A percentile compares a stretch with the other conserved stretches of the same genome.
phyloP scores from a whole-genome alignment of 331 rosid species.

The Phaseolus coccineus region DNA sequence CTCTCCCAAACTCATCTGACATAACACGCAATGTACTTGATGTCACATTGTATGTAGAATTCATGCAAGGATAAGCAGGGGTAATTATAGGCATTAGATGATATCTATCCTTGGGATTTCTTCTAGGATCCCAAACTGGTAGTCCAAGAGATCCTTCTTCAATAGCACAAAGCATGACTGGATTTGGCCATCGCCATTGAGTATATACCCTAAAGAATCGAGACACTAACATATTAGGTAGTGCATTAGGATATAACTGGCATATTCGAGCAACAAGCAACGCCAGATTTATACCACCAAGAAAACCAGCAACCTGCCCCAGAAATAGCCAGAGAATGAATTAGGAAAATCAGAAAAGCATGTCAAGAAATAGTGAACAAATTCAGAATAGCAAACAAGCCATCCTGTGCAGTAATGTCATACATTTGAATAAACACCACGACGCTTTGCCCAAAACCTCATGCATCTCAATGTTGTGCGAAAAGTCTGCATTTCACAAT shows the following conservation, averaged over 20 bases:
- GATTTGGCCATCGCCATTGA: slow-evolving; percentile 99
- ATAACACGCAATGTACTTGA: slow-evolving; percentile 88
- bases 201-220: slow-evolving; percentile 95
- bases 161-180: slow-evolving; percentile 89
- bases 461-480: slow-evolving; percentile 95
- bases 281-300: slow-evolving; percentile 98
- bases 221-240: slow-evolving; percentile 92
- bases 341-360: slow-evolving; percentile 38
- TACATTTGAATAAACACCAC: slow-evolving; percentile 99
- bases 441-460: slow-evolving; percentile 96
- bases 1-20: slow-evolving; percentile 93
- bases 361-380: slow-evolving; percentile 33
- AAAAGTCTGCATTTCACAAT: slow-evolving; percentile 71
- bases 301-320: slow-evolving; percentile 93
- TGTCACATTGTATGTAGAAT: slow-evolving; percentile 97
- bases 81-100: slow-evolving; percentile 98
- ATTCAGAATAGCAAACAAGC: slow-evolving; percentile 21
- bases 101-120: slow-evolving; percentile 77
- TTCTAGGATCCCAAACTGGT: slow-evolving; percentile 97
- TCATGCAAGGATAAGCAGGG: slow-evolving; percentile 99
- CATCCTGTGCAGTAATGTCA: slow-evolving; percentile 35
- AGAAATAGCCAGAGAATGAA: slow-evolving; percentile 39
- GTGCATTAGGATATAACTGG: slow-evolving; percentile 96
- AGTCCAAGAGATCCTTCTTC: slow-evolving; percentile 97
- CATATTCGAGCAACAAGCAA: slow-evolving; percentile 99